Base-by-base conservation (phyloP, 768 basidiomycete species). In the Serpula lacrymans region DNA sequence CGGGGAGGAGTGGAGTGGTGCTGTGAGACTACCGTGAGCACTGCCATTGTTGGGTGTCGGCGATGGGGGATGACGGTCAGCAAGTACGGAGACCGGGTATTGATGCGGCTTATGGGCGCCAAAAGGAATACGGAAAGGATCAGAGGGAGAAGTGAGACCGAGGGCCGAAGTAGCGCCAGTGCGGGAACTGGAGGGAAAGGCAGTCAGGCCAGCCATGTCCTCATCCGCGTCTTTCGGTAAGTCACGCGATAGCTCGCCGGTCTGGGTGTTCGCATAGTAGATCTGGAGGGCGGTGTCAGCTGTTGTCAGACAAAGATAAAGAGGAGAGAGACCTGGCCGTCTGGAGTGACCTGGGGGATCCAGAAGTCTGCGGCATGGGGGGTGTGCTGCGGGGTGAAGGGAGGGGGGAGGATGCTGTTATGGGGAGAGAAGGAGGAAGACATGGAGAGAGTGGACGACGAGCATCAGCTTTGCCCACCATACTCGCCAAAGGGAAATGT, bases 181-280 rank as follows among this genome's bases (percentile, higher is more conserved):
- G 29, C 76, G 75, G 27, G 74, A 72, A 46, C 70, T 70, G 27
- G 71, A 65, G 49, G 75, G 75, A 5, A 78, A 74, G 6, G 58
- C 22, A 23, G 73, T 69, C 14, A 80, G 56, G 13, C 75, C 72
- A 21, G 72, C 72, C 20, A 64, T 62, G 39, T 84, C 82, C 37
- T 57, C 53, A 27, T 84, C 82, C 5, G 70, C 55, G 55, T 88
- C 87, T 34, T 68, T 69, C 12, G 93, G 93, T 13, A 94, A 67
- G 54, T 96, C 89, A 50, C 82, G 76, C 14, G 91, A 81, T 18
- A 77, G 78, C 53, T 83, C 75, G 17, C 87, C 87, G 0, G 87
- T 90, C 52, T 84, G 65, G 3, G 89, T 89, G 55, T 97, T 97
- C 49, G 86, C 79, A 65, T 96, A 98, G 68, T 82, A 94, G 55